Percentiles rank a stretch among this genome's conserved stretches.
These are phyloP conservation scores for Termitomyces sp. DNA, from an alignment of 768 basidiomycete genomes.

Conservation along the genomic window DNA sequence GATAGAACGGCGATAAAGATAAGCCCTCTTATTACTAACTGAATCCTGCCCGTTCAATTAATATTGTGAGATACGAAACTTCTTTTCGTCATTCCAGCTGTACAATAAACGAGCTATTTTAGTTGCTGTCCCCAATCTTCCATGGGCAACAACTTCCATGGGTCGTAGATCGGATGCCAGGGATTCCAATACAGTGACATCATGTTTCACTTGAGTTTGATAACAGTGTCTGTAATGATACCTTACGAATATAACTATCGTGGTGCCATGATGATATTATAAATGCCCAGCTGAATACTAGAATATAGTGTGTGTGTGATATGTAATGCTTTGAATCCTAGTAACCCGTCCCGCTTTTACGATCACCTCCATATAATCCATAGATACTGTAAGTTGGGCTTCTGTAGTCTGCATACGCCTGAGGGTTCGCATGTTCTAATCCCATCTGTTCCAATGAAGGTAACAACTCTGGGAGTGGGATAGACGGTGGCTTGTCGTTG, in stretches of 20 bases:
- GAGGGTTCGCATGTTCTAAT: conserved; percentile 58
- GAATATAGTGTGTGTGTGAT: conserved; percentile 3
- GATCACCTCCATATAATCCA: conserved; percentile 63
- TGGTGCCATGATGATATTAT: not conserved
- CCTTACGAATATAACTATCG: not conserved
- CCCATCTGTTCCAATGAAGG: conserved; percentile 81
- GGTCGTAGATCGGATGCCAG: conserved; percentile 62
- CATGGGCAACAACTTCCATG: conserved; percentile 95
- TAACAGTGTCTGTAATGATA: too few relatives aligned
- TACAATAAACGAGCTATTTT: conserved; percentile 95
- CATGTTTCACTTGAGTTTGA: conserved; percentile 21
- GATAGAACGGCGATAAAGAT: conserved; percentile 10
- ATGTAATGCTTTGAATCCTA: conserved; percentile 3
- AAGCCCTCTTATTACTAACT: conserved; percentile 42
- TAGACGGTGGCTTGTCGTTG: conserved; percentile 69
- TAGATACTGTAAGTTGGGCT: conserved; percentile 86
- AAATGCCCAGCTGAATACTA: not conserved
- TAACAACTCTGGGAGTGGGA: conserved; percentile 75
- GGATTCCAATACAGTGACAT: conserved; percentile 75
- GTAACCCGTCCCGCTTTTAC: conserved; percentile 42
- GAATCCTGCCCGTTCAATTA: conserved; percentile 90
- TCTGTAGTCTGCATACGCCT: conserved; percentile 63
- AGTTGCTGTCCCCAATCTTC: conserved; percentile 92
- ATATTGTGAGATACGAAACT: conserved; percentile 76
- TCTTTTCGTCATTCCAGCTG: conserved; percentile 76